A percentile compares a stretch with the other conserved stretches of the same genome.
Evolutionary conservation across 1,139 yeast species (phyloP).

Genomic region (Suhomyces coccinellae): DNA sequence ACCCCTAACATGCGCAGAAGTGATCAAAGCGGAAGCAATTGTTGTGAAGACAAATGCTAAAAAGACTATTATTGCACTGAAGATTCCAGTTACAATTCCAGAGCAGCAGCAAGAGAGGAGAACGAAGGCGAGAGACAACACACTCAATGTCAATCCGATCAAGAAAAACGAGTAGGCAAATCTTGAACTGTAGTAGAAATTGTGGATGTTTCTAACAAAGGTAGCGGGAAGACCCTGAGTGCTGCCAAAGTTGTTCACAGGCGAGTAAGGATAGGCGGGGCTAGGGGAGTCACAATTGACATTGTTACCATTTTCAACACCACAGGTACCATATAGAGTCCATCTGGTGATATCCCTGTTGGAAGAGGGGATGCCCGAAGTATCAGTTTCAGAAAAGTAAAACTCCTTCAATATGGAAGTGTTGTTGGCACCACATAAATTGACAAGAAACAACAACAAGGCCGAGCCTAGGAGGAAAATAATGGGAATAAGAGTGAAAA

Average conservation of each 20-base stretch:
- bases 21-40: constrained; percentile 60
- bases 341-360: constrained; percentile 53
- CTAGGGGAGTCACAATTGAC: constrained; percentile 44
- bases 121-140: constrained; percentile 38
- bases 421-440: constrained; percentile 61
- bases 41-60: constrained; percentile 54
- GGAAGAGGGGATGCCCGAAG: constrained; percentile 55
- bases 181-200: constrained; percentile 64
- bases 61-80: constrained; percentile 20
- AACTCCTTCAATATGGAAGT: constrained; percentile 50
- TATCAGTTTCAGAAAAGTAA: constrained; percentile 73
- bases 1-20: constrained; percentile 68
- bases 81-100: constrained; percentile 26
- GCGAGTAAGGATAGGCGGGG: constrained; percentile 71
- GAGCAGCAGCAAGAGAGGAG: constrained; percentile 9
- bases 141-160: constrained; percentile 57
- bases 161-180: constrained; percentile 69
- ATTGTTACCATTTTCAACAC: constrained; percentile 36
- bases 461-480: constrained; percentile 40
- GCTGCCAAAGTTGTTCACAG: constrained; percentile 54
- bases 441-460: constrained; percentile 59
- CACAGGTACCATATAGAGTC: constrained; percentile 73
- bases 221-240: constrained; percentile 45
- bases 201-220: constrained; percentile 42
- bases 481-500: constrained; percentile 28